A percentile compares a stretch with the other conserved stretches of the same genome.
phyloP scores from a whole-genome alignment of 306 rosid species.

The Hylodesmum podocarpum region DNA sequence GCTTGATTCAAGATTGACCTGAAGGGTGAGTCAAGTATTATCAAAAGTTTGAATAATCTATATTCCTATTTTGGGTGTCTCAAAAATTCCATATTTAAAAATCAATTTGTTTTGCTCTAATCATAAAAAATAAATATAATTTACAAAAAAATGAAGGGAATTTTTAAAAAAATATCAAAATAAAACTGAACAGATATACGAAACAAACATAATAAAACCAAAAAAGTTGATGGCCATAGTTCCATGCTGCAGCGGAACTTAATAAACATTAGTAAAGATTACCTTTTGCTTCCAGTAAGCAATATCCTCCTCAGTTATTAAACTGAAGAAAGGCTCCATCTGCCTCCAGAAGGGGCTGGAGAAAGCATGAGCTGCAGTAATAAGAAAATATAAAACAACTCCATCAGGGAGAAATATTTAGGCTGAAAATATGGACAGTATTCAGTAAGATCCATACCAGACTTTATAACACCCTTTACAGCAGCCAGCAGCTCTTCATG shows the following conservation, averaged over 20 bases:
- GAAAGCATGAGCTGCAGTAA: constrained; percentile 61
- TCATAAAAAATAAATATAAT: background rate
- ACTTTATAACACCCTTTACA: constrained; percentile 67
- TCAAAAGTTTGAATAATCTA: constrained; percentile 4
- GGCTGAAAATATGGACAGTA: constrained; percentile 28
- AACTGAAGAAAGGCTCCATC: constrained; percentile 81
- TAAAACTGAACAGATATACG: background rate
- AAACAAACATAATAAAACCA: constrained; percentile 11
- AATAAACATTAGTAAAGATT: constrained; percentile 25
- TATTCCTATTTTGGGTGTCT: constrained; percentile 5
- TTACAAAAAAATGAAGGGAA: background rate
- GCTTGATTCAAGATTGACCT: constrained; percentile 68
- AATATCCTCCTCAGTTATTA: constrained; percentile 68
- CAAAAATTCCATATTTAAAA: constrained; percentile 9
- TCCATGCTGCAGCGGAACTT: constrained; percentile 28
- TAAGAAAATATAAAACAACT: constrained; percentile 37
- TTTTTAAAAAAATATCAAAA: background rate
- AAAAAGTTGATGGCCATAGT: background rate
- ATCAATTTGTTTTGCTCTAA: constrained; percentile 9
- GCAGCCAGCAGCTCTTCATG: constrained; percentile 92
- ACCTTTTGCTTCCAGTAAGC: constrained; percentile 82
- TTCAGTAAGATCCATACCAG: constrained; percentile 55
- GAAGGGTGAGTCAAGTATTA: constrained; percentile 32
- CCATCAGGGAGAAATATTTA: constrained; percentile 22
- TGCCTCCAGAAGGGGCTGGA: constrained; percentile 81